Base-by-base conservation (phyloP, 768 basidiomycete genomes). In the Megacollybia marginata region DNA sequence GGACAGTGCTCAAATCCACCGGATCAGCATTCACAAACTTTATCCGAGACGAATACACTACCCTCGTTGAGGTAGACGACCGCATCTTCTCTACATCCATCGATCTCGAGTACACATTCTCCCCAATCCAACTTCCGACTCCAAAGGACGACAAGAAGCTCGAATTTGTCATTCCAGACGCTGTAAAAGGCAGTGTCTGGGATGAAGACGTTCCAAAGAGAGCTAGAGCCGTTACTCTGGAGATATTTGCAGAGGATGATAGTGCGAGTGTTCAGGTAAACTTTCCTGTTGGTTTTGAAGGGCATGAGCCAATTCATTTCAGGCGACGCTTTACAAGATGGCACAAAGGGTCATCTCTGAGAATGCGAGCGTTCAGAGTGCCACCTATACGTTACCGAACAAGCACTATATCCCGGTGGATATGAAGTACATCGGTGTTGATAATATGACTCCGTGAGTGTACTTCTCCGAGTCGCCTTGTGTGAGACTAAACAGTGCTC, bases 271-370 rank as follows among this genome's bases (percentile, higher is more conserved):
- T 96, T 2, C 92, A 93, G 80, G 91, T 88, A 56, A 35, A 78
- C 55, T 47, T 54, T 6, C 20, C 34, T n/a, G 43, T 51, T 34
- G 42, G 12, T 43, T 42, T 19, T 43, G 20, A 10, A 18, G 38
- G 35, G 45, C 20, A 19, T 48, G 5, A 12, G 34, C 34, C 18
- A 16, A 42, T 31, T 38, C 46, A 44, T 19, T 53, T 31, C 64
- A 96, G 88, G 94, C 94, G 9, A 96, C 93, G 23, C 69, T 95
- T 46, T 94, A 83, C 76, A 88, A 87, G 69, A 94, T 94, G 82
- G 89, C 76, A 0, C 77, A 87, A 54, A 73, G 75, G 2, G 72
- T 97, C 55, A 67, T 96, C 28, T 66, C 66, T 1, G 81, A 87
- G 62, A 85, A 91, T 58, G 63, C 65, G 2, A 69, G 69, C 2